Conservation (phyloP, 1,284 basidiomycete genomes). For the Athelia psychrophila region DNA sequence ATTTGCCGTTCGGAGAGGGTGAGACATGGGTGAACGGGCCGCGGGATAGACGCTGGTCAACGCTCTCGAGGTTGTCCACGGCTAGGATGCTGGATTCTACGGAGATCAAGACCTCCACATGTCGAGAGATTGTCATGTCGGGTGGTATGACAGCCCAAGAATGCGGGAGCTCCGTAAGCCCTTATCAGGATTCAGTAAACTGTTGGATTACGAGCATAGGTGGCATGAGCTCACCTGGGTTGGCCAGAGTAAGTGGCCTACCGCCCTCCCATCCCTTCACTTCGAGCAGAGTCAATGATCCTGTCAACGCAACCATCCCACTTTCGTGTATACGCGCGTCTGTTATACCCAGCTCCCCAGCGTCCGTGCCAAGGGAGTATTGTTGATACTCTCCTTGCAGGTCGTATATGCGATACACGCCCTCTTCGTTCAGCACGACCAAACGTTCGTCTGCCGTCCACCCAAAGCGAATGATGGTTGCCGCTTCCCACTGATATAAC, state of each 20-base stretch:
- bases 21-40: conserved; percentile 89
- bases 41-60: conserved; percentile 86
- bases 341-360: conserved; percentile 81
- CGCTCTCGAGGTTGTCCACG: conserved; percentile 82
- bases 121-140: conserved; percentile 81
- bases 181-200: conserved; percentile 32
- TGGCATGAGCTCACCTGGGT: conserved; percentile 50
- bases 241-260: conserved; percentile 63
- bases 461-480: conserved; percentile 76
- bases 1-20: conserved; percentile 92
- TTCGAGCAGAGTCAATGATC: conserved; percentile 76
- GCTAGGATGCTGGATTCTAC: conserved; percentile 75
- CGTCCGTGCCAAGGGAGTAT: conserved; percentile 82
- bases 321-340: conserved; percentile 84
- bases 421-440: conserved; percentile 89
- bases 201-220: conserved; percentile 7
- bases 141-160: conserved; percentile 88
- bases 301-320: conserved; percentile 86
- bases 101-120: conserved; percentile 84
- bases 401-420: conserved; percentile 88
- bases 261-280: conserved; percentile 84
- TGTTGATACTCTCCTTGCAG: conserved; percentile 85
- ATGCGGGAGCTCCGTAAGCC: conserved; percentile 71
- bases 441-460: conserved; percentile 83
- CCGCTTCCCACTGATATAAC: conserved; percentile 75